phyloP scores from a whole-genome alignment of 140 eudicot species.

The Stevia rebaudiana region DNA sequence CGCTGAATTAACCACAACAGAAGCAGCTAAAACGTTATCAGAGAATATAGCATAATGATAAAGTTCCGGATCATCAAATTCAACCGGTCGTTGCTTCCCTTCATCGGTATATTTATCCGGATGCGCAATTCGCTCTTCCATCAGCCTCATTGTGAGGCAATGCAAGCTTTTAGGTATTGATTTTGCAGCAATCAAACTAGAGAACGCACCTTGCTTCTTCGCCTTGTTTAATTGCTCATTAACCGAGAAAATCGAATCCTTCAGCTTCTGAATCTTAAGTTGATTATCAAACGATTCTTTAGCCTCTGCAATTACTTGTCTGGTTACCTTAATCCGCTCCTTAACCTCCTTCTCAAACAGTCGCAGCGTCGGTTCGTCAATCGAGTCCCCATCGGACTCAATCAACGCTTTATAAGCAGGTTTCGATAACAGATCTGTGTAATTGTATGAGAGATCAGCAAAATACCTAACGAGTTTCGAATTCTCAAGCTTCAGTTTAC shows the following conservation, averaged over 20 bases:
- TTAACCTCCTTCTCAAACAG: conserved; percentile 83
- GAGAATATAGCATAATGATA: conserved; percentile 86
- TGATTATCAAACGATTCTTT: conserved; percentile 86
- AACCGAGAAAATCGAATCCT: conserved; percentile 67
- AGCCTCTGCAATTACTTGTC: conserved; percentile 77
- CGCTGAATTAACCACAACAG: conserved; percentile 89
- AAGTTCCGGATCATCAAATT: conserved; percentile 73
- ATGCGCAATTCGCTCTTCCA: conserved; percentile 81
- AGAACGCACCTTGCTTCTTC: conserved; percentile 83
- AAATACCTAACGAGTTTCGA: conserved; percentile 70
- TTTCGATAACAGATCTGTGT: conserved; percentile 56
- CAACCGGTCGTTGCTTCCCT: conserved; percentile 55
- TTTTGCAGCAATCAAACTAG: conserved; percentile 92
- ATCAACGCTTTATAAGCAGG: conserved; percentile 45
- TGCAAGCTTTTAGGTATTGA: conserved; percentile 85
- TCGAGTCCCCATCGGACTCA: conserved; percentile 41
- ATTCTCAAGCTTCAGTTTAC: conserved; percentile 81
- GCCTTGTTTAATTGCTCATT: conserved; percentile 83
- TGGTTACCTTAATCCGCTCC: conserved; percentile 68
- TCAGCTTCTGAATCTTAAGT: conserved; percentile 81
- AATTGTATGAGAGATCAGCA: conserved; percentile 65
- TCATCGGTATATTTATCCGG: conserved; percentile 79
- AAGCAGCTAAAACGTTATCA: conserved; percentile 82
- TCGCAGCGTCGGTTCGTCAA: conserved; percentile 53
- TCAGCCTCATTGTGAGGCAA: conserved; percentile 74